Evolutionary conservation across 176 grass and related monocot species (phyloP), one percentile per base, ranked within the genome.

Genomic region (Alloteropsis semialata): DNA sequence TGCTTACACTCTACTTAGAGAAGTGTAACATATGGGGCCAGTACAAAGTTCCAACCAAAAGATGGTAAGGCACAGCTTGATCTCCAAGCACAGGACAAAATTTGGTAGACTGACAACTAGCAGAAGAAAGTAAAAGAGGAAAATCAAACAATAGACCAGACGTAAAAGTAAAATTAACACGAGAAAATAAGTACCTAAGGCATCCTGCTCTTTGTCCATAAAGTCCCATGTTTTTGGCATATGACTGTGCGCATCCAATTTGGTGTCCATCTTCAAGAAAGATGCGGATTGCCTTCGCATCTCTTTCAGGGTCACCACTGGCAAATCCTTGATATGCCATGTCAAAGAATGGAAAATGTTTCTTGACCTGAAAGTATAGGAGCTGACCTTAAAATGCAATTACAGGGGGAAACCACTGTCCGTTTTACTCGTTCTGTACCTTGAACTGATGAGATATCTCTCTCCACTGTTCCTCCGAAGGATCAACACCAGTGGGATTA

Each of bases 271-370:
- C 95, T 70, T 97, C 85, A 86, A 97, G 92, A 78, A 97, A 97
- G 63, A 97, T 97, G 49, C 81, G 78, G 46, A 97, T 94, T 70
- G 95, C 92, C 55, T 94, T 97, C 1, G 92, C 95, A 90, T 97
- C 92, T 88, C 83, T 94, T 58, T 94, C 92, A 78, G 92, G 88
- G 82, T 97, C 88, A 69, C 92, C 95, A 3, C 86, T 97, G 38
- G 95, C 95, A 92, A 97, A 97, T 79, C 95, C 92, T 97, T 97
- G 95, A 81, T 97, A 97, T 44, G 95, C 92, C 95, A 97, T 97
- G 77, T 97, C 95, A 92, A 97, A 97, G 56, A 97, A 94, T 46
- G 92, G 92, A 78, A 97, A 97, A 88, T 97, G 95, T 37, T 91
- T 92, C 84, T 97, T 97, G 38, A 76, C 79, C 90, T 97, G 10